Evolutionary conservation across 169 alveolate genomes (phyloP), one percentile per base, ranked within the genome.

Genomic region (Plasmodium cynomolgi): DNA sequence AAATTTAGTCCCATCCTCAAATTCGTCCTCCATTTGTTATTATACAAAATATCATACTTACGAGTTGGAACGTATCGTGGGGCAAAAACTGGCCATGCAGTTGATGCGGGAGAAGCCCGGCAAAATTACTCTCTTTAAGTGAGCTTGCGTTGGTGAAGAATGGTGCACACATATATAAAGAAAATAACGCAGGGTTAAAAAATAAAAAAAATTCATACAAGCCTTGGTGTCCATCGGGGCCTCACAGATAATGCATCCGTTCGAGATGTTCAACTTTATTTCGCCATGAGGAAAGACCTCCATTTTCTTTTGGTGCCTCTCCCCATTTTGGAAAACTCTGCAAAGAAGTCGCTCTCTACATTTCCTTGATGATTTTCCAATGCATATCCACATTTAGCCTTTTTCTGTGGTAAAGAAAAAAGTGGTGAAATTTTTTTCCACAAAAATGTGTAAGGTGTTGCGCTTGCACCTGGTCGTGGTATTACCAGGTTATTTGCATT

Each of bases 61-160:
- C 47, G 96, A 94, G 91, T 80, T 96, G 84, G 97, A 96, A 74
- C 94, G 97, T 58, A 95, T 96, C 23, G 97, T 95, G 15, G 97
- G 97, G 11, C 71, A 81, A 37, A 72, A 29, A 26, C 93, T 84
- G 58, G 73, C 95, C 1, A 33, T 73, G 31, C 95, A 95, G 20
- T 92, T 96, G 68, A 58, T 96, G 34, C 44, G 83, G 8, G 97
- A 96, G 13, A 92, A 92, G 8, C 95, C 94, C 11, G 96, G 97
- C 1, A 95, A 95, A 81, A 95, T 96, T 17, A 96, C 97, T 2
- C 93, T 95, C 50, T 96, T 95, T 73, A 93, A 95, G 83, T 96
- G 54, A 88, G 37, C 56, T 2, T 68, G n/a, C 77, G 39, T 20
- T 20, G 20, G 37, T 29, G 77, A 9, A 23, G 17, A 20, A 68